Evolutionary conservation across 2,329 filamentous ascomycete species (phyloP).

Genomic region (Claviceps maximensis): DNA sequence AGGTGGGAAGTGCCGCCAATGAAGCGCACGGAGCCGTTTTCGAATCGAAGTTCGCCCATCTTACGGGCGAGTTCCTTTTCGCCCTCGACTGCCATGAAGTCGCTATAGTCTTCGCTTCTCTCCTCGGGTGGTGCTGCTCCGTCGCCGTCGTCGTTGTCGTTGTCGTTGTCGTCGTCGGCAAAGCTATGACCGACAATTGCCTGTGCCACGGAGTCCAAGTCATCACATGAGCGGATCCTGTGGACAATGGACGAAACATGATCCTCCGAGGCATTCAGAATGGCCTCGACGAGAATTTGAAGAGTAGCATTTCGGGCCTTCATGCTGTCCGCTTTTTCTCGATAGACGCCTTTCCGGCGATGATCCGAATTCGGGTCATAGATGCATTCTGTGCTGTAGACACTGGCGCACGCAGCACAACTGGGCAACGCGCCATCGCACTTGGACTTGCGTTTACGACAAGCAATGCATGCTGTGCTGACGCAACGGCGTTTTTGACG

Average conservation of each 20-base stretch:
- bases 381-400: constrained; percentile 80
- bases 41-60: constrained; percentile 81
- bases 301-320: constrained; percentile 80
- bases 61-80: constrained; percentile 80
- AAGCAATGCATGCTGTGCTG: constrained; percentile 74
- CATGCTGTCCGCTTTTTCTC: constrained; percentile 78
- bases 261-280: constrained; percentile 81
- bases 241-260: constrained; percentile 71
- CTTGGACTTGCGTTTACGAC: constrained; percentile 67
- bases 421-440: constrained; percentile 86
- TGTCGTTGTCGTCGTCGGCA: not conserved
- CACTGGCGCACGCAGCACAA: constrained; percentile 90
- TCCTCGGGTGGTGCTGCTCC: constrained; percentile 20
- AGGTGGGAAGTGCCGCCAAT: constrained; percentile 91
- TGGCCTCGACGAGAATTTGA: constrained; percentile 83
- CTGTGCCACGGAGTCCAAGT: constrained; percentile 42
- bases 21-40: constrained; percentile 78
- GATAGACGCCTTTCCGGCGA: constrained; percentile 90
- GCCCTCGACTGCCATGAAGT: constrained; percentile 30
- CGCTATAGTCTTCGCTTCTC: constrained; percentile 25
- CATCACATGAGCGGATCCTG: constrained; percentile 77
- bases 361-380: constrained; percentile 97
- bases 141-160: not conserved
- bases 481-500: constrained; percentile 60
- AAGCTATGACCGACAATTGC: constrained; percentile 33